These are phyloP conservation scores for Botrytis porri DNA, from an alignment of 2,329 filamentous ascomycete genomes.

Conservation along the genomic window DNA sequence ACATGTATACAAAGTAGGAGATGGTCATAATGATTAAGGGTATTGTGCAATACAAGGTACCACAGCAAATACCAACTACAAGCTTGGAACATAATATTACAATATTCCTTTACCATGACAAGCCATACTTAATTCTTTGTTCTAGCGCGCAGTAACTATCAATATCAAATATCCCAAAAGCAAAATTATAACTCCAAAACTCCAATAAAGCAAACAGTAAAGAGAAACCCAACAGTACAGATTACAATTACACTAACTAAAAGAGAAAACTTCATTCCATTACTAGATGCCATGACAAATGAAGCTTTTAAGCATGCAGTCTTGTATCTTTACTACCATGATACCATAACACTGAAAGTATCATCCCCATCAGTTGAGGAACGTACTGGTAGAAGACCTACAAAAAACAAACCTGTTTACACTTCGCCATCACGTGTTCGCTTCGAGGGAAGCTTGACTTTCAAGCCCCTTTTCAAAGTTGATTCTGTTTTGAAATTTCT, in stretches of 20 bases:
- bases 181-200: background rate
- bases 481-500: conserved; percentile 1
- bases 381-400: background rate
- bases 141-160: background rate
- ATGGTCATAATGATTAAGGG: too few species aligned
- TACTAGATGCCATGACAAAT: background rate
- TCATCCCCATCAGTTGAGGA: background rate
- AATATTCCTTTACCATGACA: background rate
- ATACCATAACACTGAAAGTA: background rate
- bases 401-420: background rate
- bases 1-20: background rate
- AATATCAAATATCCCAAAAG: background rate
- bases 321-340: background rate
- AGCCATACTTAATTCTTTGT: background rate
- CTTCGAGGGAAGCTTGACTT: background rate
- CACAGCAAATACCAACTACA: background rate
- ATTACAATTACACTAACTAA: background rate
- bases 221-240: background rate
- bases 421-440: conserved; percentile 4
- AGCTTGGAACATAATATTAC: background rate
- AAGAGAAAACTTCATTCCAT: background rate
- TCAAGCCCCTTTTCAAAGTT: conserved; percentile 8
- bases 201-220: background rate
- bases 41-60: background rate
- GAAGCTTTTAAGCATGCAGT: background rate